Base-by-base conservation (phyloP, 176 grass and related monocot species). In the Avena sativa region DNA sequence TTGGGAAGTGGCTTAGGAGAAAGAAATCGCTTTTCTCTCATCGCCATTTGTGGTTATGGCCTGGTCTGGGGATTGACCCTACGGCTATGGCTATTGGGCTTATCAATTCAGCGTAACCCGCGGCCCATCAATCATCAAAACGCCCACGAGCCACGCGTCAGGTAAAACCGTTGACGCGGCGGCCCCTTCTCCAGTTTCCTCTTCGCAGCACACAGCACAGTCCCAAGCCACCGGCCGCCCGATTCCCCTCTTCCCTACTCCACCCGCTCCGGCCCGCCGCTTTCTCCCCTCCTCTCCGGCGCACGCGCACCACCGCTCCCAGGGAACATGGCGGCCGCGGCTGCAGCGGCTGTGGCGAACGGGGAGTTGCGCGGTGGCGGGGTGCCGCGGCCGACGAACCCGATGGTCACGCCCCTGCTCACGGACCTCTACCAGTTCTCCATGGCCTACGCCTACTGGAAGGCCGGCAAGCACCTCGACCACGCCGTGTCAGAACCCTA, bases 361-460 rank as follows among this genome's bases (percentile, higher is more conserved):
- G 89, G 93, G 63, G 80, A 34, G 21, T 34, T 55, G 26, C 70
- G 26, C 70, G 71, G 65, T 1, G 40, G 49, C 48, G 36, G 68
- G 71, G 81, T 83, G 79, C 92, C 86, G 82, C 87, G 50, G 11
- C 85, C 95, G 60, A 98, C 96, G 32, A 91, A 95, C 83, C 93
- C 96, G 84, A 98, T 98, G 90, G 96, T 95, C 47, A 92, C 96
- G 79, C 96, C 96, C 30, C 84, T 98, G 80, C 89, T 98, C 75
- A 92, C 96, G 74, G 96, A 98, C 78, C 93, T 98, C 65, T 98
- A 98, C 93, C 96, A 98, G 88, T 98, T 95, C 91, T 94, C 93
- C 90, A 98, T 98, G 96, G 93, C 96, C 62, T 98, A 98, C 91
- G 93, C 96, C 65, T 95, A 95, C 90, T 95, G 96, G 96, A 98